phyloP scores from a whole-genome alignment of 108 stramenopile species.

The Nitzschia sp. region DNA sequence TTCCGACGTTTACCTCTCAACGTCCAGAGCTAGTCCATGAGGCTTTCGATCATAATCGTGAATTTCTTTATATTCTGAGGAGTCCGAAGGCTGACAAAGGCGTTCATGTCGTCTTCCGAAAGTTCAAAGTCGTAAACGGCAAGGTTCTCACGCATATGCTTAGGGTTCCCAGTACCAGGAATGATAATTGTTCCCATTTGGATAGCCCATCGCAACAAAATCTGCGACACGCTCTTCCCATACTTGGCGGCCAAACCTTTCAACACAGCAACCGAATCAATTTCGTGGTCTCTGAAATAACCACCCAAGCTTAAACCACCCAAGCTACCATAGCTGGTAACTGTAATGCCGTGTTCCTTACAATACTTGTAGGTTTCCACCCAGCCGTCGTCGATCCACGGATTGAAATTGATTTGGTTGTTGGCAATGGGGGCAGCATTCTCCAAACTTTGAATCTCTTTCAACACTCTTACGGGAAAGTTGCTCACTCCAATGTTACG shows the following conservation, averaged over 20 bases:
- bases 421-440: slow-evolving; percentile 60
- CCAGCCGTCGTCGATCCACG: slow-evolving; percentile 48
- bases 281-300: slow-evolving; percentile 31
- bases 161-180: slow-evolving; percentile 80
- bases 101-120: slow-evolving; percentile 63
- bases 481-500: slow-evolving; percentile 76
- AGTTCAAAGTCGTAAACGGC: slow-evolving; percentile 69
- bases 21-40: neutral
- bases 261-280: slow-evolving; percentile 34
- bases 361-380: slow-evolving; percentile 67
- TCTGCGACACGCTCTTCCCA: slow-evolving; percentile 54
- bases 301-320: slow-evolving; percentile 70
- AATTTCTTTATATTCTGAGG: slow-evolving; percentile 27
- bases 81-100: slow-evolving; percentile 42
- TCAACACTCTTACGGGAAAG: slow-evolving; percentile 60
- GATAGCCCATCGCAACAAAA: slow-evolving; percentile 86
- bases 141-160: slow-evolving; percentile 81
- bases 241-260: slow-evolving; percentile 50
- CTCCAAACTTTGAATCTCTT: slow-evolving; percentile 48
- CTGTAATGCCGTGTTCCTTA: slow-evolving; percentile 44
- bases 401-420: slow-evolving; percentile 80
- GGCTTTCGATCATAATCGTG: neutral
- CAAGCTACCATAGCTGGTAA: slow-evolving; percentile 88
- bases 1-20: too few relatives aligned
- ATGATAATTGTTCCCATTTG: slow-evolving; percentile 71